These are phyloP conservation scores for Cordyceps javanica DNA, from an alignment of 2,329 filamentous ascomycete species.

Conservation along the genomic window DNA sequence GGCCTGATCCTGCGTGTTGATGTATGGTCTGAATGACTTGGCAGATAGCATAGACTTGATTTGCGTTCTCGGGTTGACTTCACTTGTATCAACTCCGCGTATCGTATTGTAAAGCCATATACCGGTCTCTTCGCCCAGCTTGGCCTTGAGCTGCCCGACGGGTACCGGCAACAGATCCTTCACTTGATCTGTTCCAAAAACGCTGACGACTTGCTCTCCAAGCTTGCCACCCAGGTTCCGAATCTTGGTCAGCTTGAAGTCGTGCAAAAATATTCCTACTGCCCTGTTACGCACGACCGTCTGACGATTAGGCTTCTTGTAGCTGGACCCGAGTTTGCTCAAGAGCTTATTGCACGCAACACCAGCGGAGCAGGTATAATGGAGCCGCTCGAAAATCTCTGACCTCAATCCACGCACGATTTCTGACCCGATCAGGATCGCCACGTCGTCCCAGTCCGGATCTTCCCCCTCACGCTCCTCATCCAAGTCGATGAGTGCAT, in stretches of 20 bases:
- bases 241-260: constrained; percentile 92
- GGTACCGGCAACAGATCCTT: constrained; percentile 67
- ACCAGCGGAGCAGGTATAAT: constrained; percentile 89
- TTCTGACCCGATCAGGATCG: constrained; percentile 78
- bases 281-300: constrained; percentile 89
- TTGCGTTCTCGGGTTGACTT: constrained; percentile 84
- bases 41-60: constrained; percentile 98
- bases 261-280: constrained; percentile 67
- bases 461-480: constrained; percentile 69
- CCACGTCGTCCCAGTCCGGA: constrained; percentile 95
- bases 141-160: constrained; percentile 68
- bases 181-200: constrained; percentile 75
- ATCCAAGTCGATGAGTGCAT: constrained; percentile 76
- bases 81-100: constrained; percentile 77
- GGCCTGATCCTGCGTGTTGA: constrained; percentile 72
- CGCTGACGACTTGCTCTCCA: constrained; percentile 76
- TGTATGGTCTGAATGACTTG: constrained; percentile 85
- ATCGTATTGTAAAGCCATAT: constrained; percentile 80
- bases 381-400: constrained; percentile 61
- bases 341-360: constrained; percentile 91
- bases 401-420: constrained; percentile 73
- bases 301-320: constrained; percentile 91
- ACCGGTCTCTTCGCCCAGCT: constrained; percentile 77
- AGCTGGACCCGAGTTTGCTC: constrained; percentile 83
- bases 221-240: constrained; percentile 92